Evolutionary conservation across 345 rosid species (phyloP).

Genomic region (Salix dunnii): DNA sequence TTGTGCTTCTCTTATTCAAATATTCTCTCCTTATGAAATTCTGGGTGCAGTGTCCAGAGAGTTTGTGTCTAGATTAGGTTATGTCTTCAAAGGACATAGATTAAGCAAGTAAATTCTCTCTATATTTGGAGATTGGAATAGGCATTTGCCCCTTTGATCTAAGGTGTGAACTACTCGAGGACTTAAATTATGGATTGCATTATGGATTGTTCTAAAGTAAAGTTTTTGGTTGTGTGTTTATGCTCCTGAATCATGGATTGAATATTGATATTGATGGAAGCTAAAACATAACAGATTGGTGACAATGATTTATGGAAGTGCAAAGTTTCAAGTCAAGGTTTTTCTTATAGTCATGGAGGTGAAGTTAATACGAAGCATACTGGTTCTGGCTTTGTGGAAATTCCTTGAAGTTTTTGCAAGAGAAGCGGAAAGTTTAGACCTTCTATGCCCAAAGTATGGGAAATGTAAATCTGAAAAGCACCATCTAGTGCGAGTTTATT

Average conservation of each 20-base stretch:
- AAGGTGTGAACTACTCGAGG: constrained; percentile 29
- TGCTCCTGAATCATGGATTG: constrained; percentile 1
- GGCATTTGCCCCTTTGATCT: constrained; percentile 21
- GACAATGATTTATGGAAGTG: constrained; percentile 25
- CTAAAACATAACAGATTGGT: constrained; percentile 20
- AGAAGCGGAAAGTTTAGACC: constrained; percentile 12
- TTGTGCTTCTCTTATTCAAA: neutral
- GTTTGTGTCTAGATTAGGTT: constrained; percentile 30
- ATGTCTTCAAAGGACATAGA: constrained; percentile 22
- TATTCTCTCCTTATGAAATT: neutral
- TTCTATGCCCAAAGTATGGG: neutral
- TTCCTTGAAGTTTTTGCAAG: constrained; percentile 12
- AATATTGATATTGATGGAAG: constrained; percentile 10
- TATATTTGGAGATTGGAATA: constrained; percentile 23
- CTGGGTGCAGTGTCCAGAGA: constrained; percentile 1
- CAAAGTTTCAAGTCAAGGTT: constrained; percentile 9
- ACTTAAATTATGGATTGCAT: constrained; percentile 8
- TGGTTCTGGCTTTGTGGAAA: constrained; percentile 21
- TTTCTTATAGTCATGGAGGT: constrained; percentile 13
- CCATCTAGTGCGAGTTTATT: neutral
- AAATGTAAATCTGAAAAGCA: neutral
- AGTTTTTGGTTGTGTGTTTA: constrained; percentile 8
- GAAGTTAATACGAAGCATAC: constrained; percentile 16
- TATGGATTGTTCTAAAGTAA: neutral
- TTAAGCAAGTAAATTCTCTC: constrained; percentile 17